phyloP scores from a whole-genome alignment of 805 yeast genomes.

The Saccharomycopsis fibuligera region DNA sequence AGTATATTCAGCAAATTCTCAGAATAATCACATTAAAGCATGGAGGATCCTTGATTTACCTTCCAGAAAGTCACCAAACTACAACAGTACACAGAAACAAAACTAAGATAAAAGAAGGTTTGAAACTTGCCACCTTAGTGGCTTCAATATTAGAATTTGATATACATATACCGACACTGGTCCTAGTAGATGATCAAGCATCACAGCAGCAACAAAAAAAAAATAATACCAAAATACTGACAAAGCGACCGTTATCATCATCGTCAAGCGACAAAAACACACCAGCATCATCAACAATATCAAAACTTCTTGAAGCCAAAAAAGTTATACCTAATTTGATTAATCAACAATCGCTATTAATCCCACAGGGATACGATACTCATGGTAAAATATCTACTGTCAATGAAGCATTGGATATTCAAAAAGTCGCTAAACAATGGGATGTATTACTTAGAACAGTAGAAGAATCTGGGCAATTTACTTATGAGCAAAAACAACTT shows the following conservation, averaged over 20 bases:
- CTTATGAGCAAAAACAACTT: no score
- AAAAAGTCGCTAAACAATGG: slow-evolving; percentile 1
- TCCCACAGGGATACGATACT: slow-evolving; percentile 14
- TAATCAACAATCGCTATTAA: slow-evolving; percentile 2
- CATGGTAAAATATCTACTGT: slow-evolving; percentile 14
- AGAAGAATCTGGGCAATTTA: no score
- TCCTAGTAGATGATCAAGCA: no score
- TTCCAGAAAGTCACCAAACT: not conserved
- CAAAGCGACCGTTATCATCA: no score
- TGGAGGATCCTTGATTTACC: slow-evolving; percentile 12
- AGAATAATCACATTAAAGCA: slow-evolving; percentile 11
- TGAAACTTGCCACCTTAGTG: not conserved
- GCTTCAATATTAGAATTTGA: not conserved
- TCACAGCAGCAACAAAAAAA: no score
- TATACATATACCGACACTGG: not conserved
- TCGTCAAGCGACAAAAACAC: no score
- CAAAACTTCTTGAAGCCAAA: no score
- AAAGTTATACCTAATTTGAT: slow-evolving; percentile 7
- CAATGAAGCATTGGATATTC: slow-evolving; percentile 8
- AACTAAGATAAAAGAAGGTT: no score
- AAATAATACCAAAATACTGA: no score
- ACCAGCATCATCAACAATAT: no score
- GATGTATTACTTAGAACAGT: no score
- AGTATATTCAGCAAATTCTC: slow-evolving; percentile 10
- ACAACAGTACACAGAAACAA: not conserved